A percentile compares a stretch with the other conserved stretches of the same genome.
These are phyloP conservation scores for Nissolia schottii DNA, from an alignment of 306 rosid genomes.

Conservation along the genomic window DNA sequence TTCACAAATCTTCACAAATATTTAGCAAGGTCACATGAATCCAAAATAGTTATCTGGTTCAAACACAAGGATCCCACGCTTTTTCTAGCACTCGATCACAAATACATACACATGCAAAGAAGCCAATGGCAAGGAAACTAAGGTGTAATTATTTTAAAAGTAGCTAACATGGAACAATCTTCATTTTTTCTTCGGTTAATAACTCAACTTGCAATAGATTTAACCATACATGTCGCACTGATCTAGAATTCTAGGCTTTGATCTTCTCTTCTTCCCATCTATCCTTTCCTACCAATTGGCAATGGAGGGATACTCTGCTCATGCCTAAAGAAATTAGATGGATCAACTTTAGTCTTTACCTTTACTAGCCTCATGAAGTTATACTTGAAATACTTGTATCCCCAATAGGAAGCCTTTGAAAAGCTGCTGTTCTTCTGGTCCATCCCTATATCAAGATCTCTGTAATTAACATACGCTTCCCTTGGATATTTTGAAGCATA, in stretches of 20 bases:
- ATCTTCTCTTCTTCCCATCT: conserved; percentile 1
- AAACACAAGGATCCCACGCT: background rate
- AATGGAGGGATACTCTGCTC: conserved; percentile 47
- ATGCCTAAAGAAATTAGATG: conserved; percentile 47
- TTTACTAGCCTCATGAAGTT: conserved; percentile 35
- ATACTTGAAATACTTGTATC: conserved; percentile 36
- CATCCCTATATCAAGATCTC: conserved; percentile 50
- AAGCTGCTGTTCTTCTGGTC: conserved; percentile 22
- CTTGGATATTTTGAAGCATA: conserved; percentile 43
- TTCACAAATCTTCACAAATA: background rate
- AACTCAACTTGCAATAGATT: background rate
- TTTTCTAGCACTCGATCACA: background rate
- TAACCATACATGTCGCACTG: background rate
- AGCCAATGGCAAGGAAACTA: conserved; percentile 8
- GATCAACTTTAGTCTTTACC: conserved; percentile 46
- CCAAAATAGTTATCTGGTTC: background rate
- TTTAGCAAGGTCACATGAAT: background rate
- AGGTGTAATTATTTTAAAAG: background rate
- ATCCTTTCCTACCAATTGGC: conserved; percentile 2
- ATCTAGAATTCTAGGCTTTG: background rate
- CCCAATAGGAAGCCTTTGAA: conserved; percentile 21
- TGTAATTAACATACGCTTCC: conserved; percentile 45
- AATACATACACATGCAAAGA: conserved; percentile 31
- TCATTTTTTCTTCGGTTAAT: background rate
- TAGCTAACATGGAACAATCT: background rate